phyloP scores from a whole-genome alignment of 2,329 filamentous ascomycete genomes.

The Aspergillus novoparasiticus region DNA sequence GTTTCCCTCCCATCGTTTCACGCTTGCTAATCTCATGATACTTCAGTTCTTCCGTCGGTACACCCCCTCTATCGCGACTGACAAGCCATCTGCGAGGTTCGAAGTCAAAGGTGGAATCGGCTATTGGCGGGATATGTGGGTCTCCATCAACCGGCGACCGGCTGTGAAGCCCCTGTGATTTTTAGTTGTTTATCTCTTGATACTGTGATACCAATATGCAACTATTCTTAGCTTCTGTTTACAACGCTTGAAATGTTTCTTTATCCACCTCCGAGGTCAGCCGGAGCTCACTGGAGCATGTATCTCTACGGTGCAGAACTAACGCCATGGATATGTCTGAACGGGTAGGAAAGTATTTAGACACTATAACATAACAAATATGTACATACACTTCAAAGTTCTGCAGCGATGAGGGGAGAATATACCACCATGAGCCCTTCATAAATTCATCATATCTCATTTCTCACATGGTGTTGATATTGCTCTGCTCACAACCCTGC shows the following conservation, averaged over 20 bases:
- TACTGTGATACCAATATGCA: not conserved
- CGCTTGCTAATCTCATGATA: not conserved
- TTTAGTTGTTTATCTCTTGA: slow-evolving; percentile 2
- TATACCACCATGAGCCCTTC: not conserved
- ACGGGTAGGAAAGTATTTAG: not conserved
- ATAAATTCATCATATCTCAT: not conserved
- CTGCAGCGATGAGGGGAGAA: not conserved
- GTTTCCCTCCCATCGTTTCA: not conserved
- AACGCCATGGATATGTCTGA: not conserved
- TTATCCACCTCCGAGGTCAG: not conserved
- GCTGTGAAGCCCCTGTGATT: slow-evolving; percentile 11
- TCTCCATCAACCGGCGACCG: slow-evolving; percentile 32
- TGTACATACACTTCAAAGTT: not conserved
- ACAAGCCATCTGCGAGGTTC: slow-evolving; percentile 31
- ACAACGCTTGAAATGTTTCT: not conserved
- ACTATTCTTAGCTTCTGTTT: not conserved
- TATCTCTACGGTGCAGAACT: not conserved
- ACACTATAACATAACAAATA: not conserved
- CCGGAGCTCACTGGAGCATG: not conserved
- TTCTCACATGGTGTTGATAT: not conserved
- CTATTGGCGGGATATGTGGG: slow-evolving; percentile 36
- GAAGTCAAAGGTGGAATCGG: slow-evolving; percentile 38
- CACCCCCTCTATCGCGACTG: slow-evolving; percentile 23
- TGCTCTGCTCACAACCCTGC: not conserved
- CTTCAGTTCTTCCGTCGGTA: slow-evolving; percentile 35